Evolutionary conservation across 345 rosid genomes (phyloP).

Genomic region (Fremontodendron californicum): DNA sequence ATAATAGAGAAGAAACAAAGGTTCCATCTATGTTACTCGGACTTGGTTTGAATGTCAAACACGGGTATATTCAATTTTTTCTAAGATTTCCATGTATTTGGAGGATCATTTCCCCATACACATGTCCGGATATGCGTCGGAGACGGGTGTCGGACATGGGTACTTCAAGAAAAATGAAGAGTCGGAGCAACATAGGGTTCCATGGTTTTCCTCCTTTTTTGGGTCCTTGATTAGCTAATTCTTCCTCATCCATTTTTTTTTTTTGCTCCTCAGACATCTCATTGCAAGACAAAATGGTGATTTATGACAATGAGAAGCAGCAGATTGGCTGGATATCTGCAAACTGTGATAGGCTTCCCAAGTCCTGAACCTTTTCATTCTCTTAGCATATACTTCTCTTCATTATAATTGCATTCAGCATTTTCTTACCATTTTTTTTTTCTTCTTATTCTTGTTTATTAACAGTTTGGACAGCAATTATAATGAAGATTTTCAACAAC

Average conservation of each 20-base stretch:
- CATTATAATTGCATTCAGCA: conserved; percentile 11
- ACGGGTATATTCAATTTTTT: too few relatives aligned
- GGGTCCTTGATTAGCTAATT: not conserved
- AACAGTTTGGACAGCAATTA: conserved; percentile 47
- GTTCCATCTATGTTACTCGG: too few relatives aligned
- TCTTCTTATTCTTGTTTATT: conserved; percentile 21
- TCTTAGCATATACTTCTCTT: conserved; percentile 18
- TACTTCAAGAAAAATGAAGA: too few relatives aligned
- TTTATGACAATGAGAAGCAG: conserved; percentile 74
- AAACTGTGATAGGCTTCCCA: conserved; percentile 52
- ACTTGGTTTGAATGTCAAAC: too few relatives aligned
- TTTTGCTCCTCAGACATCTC: conserved; percentile 39
- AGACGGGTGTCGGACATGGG: too few relatives aligned
- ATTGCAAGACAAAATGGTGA: conserved; percentile 56
- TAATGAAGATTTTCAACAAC: conserved; percentile 38
- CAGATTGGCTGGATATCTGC: conserved; percentile 68
- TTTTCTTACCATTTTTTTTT: conserved; percentile 21
- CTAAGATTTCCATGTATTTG: too few relatives aligned
- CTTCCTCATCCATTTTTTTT: not conserved
- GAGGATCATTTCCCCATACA: too few relatives aligned
- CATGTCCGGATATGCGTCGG: too few relatives aligned
- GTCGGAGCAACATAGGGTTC: too few relatives aligned
- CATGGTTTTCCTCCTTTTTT: not conserved
- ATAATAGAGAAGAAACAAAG: not conserved
- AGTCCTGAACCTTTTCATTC: conserved; percentile 40